Base-by-base conservation (phyloP, 257 asterid species). In the Jasminum sambac region DNA sequence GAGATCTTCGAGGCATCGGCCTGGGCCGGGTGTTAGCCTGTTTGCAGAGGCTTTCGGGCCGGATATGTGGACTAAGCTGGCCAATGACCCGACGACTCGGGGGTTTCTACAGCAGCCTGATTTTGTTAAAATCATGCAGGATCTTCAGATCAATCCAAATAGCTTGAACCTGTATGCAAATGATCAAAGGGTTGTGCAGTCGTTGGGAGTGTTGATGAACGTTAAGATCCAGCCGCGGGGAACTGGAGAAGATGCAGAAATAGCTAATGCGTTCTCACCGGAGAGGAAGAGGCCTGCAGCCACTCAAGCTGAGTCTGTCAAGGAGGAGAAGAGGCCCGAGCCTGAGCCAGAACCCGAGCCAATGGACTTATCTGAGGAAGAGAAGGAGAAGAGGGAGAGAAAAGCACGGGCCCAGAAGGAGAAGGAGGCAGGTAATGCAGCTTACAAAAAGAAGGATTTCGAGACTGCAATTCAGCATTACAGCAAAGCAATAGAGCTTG, bases 31-130 rank as follows among this genome's bases (percentile, higher is more conserved):
- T 2, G 70, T 81, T 0, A 86, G 39, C 21, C 97, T 90, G 30
- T 89, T 90, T 19, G 98, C 90, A 11, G 97, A 93, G 70, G 92
- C 93, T n/a, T 93, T 90, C 70, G 98, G 98, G 67, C 88, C 96
- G 48, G 93, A 92, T 64, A 85, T 92, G 97, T 90, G 98, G 98
- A 83, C 83, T 5, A 87, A 75, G 87, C 68, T 93, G 76, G 68
- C 95, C 3, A 82, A 74, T 7, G 98, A 93, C 50, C 83, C 97
- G 1, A 75, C 64, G 13, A 93, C 98, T 0, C 39, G 98, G 57
- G 87, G 48, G n/a, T 85, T 42, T 37, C 83, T 93, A 61, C 82
- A 87, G 61, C 90, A 93, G 80, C 96, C 97, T 0, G 97, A 89
- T 86, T 93, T 86, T 16, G 89, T 90, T 71, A 89, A 48, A 55